Evolutionary conservation across 2,329 filamentous ascomycete genomes (phyloP).

Genomic region (Xylaria sp.): DNA sequence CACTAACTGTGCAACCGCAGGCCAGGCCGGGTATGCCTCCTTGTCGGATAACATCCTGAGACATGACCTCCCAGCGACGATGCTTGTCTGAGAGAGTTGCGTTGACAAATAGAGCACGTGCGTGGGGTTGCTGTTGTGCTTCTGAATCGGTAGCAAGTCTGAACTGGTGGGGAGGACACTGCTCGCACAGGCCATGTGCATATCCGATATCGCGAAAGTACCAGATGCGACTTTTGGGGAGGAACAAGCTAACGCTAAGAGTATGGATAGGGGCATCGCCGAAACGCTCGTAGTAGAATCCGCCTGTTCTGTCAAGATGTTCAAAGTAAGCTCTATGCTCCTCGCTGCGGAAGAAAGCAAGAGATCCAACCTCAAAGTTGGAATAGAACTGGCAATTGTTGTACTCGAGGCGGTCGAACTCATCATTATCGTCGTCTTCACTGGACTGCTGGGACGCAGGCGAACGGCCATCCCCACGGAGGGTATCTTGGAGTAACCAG

Average conservation of each 20-base stretch:
- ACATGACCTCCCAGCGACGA: constrained; percentile 52
- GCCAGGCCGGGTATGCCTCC: constrained; percentile 45
- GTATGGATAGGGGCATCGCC: constrained; percentile 63
- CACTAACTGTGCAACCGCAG: constrained; percentile 57
- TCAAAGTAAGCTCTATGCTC: constrained; percentile 60
- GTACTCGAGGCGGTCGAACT: constrained; percentile 53
- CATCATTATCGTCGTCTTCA: constrained; percentile 26
- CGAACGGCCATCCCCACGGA: constrained; percentile 30
- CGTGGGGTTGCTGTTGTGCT: constrained; percentile 23
- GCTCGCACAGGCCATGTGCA: constrained; percentile 57
- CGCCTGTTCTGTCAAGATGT: constrained; percentile 59
- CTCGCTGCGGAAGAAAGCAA: constrained; percentile 61
- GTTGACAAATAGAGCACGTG: constrained; percentile 28
- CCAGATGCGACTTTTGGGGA: constrained; percentile 61
- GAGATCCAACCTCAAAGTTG: constrained; percentile 65
- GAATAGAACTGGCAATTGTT: constrained; percentile 62
- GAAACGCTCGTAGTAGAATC: constrained; percentile 60
- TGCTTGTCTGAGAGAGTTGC: constrained; percentile 48
- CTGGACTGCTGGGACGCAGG: not conserved
- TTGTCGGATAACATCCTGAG: constrained; percentile 53
- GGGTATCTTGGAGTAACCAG: constrained; percentile 56
- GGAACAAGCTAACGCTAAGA: constrained; percentile 64
- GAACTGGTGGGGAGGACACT: constrained; percentile 48
- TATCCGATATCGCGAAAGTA: constrained; percentile 61
- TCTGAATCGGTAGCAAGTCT: constrained; percentile 37